These are phyloP conservation scores for Solanum hybrid DNA, from an alignment of 305 asterid species.

Conservation along the genomic window DNA sequence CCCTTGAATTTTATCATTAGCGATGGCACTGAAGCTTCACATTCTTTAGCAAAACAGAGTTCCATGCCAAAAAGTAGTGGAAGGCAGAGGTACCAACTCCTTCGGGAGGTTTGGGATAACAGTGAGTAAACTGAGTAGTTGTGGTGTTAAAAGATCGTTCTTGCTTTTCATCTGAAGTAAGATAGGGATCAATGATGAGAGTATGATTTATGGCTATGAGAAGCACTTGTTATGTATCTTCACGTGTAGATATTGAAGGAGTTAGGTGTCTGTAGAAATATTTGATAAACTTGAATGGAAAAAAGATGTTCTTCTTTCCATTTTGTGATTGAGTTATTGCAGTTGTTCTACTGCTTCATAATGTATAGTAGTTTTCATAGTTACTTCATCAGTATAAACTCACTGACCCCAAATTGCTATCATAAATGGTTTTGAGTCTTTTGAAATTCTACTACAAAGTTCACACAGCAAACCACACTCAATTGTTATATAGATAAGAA, in stretches of 20 bases:
- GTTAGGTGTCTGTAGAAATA: background rate
- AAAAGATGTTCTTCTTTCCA: background rate
- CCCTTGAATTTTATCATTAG: conserved; percentile 42
- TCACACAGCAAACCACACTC: background rate
- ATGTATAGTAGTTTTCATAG: background rate
- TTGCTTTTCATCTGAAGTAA: background rate
- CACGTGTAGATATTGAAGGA: background rate
- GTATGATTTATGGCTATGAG: background rate
- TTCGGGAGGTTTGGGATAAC: conserved; percentile 40
- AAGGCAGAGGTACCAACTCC: conserved; percentile 43
- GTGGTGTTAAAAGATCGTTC: background rate
- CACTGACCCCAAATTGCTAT: background rate
- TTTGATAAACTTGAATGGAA: background rate
- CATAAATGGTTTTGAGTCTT: background rate
- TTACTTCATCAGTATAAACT: background rate
- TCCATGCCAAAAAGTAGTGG: conserved; percentile 22
- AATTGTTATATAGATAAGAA: background rate
- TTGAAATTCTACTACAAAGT: background rate
- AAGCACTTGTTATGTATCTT: background rate
- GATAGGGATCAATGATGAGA: background rate
- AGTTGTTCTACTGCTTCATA: background rate
- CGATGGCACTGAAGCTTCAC: conserved; percentile 23
- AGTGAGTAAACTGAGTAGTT: conserved; percentile 13
- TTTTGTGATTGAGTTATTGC: background rate
- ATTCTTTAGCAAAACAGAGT: conserved; percentile 20